Base-by-base conservation (phyloP, 2,329 filamentous ascomycete species). In the Pseudogymnoascus sp. region DNA sequence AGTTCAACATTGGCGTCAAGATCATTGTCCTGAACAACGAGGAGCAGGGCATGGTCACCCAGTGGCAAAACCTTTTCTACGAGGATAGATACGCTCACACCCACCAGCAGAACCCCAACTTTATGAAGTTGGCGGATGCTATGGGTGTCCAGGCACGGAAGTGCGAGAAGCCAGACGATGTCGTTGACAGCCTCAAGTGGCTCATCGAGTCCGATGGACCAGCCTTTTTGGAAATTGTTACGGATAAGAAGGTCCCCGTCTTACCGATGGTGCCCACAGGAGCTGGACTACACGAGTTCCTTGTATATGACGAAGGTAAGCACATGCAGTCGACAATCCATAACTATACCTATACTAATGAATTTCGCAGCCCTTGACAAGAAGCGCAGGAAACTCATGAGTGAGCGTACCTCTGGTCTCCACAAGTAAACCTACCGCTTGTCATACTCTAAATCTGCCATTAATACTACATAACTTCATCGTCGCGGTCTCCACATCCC, bases 21-120 rank as follows among this genome's bases (percentile, higher is more conserved):
- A 83, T 97, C 65, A 91, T 97, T 70, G 82, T 97, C 26, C 78
- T 99, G 63, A 97, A 97, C 82, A 99, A 96, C 77, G 92, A 96
- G 76, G 92, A 97, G 78, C 93, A 97, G 78, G 93, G 93, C 62
- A 97, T 97, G 93, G 93, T 97, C 47, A 97, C 93, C 1, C 93
- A 97, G 79, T 97, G 93, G 93, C 93, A 97, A 78, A 93, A 91
- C 71, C 86, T 97, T 68, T 97, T 97, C 80, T 97, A 96, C 79
- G 89, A 96, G 76, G 92, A 97, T 74, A 87, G 93, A 70, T 97
- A 87, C 71, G 83, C 91, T 36, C 93, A 96, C 76, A 97, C 93
- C 0, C 93, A 97, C 76, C 93, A 96, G 79, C 83, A 85, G 74
- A 97, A 97, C 77, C 92, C 93, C n/a, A 87, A 97, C 75, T 97